phyloP scores from a whole-genome alignment of 164 flowering plant species.

The Vitis vinifera region ASM3070453v1 NC_081808.1:7736001-7736500 shows the following conservation, averaged over 20 bases:
- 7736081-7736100: not conserved
- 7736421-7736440: conserved; percentile 59
- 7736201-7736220: conserved; percentile 59
- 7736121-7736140: not conserved
- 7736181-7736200: conserved; percentile 47
- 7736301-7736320: conserved; percentile 13
- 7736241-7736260: conserved; percentile 7
- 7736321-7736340: conserved; percentile 45
- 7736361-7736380: conserved; percentile 60
- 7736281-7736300: conserved; percentile 16
- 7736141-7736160: conserved; percentile 8
- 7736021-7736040: not conserved
- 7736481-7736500: conserved; percentile 18
- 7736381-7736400: conserved; percentile 71
- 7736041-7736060: not conserved
- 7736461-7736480: not conserved
- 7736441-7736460: conserved; percentile 7
- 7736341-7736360: conserved; percentile 66
- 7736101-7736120: not conserved
- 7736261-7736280: conserved; percentile 17
- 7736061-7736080: conserved; percentile 13
- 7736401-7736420: conserved; percentile 67
- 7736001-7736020: not conserved
- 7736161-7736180: conserved; percentile 43
- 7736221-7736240: conserved; percentile 28